Evolutionary conservation across 306 rosid species (phyloP).

Genomic region (Neltuma alba): DNA sequence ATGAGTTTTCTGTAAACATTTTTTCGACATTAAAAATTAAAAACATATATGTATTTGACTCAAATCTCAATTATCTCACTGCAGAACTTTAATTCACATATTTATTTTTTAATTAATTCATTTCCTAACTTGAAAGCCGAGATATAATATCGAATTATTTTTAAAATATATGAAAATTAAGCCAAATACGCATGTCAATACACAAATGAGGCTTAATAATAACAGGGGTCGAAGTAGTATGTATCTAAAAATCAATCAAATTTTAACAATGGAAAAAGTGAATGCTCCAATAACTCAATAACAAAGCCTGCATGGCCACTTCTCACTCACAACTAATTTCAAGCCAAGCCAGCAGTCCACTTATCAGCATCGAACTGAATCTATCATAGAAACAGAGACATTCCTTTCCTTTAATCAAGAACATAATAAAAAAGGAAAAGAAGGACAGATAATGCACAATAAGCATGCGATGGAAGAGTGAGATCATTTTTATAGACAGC

Average conservation of each 20-base stretch:
- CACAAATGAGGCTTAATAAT: too few species aligned
- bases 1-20: not conserved
- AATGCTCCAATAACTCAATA: too few species aligned
- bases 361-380: not conserved
- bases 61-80: not conserved
- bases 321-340: conserved; percentile 9
- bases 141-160: not conserved
- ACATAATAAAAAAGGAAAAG: not conserved
- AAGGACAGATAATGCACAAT: conserved; percentile 18
- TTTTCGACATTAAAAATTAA: not conserved
- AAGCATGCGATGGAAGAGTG: not conserved
- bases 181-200: not conserved
- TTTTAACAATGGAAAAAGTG: too few species aligned
- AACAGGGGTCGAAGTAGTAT: too few species aligned
- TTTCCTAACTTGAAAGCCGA: not conserved
- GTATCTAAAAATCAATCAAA: too few species aligned
- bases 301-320: not conserved
- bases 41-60: too few species aligned
- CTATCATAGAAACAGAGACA: not conserved
- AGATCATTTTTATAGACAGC: conserved; percentile 5
- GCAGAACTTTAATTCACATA: not conserved
- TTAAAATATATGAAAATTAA: not conserved
- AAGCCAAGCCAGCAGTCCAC: not conserved
- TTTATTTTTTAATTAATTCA: too few species aligned
- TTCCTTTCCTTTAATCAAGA: conserved; percentile 3